phyloP scores from a whole-genome alignment of 2,329 filamentous ascomycete species.

The Pestalotiopsis sp. region DNA sequence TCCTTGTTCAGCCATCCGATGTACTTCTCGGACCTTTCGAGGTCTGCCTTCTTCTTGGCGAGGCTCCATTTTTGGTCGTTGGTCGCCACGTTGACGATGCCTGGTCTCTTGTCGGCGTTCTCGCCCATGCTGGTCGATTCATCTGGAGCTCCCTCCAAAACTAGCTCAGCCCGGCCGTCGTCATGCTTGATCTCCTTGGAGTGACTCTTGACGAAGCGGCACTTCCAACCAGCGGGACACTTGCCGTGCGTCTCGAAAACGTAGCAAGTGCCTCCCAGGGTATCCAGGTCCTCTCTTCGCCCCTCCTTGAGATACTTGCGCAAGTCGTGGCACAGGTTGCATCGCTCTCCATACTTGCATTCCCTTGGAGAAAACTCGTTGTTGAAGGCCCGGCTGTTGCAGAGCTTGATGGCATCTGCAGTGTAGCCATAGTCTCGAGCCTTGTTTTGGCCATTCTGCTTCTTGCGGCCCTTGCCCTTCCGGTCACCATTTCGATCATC shows the following conservation, averaged over 20 bases:
- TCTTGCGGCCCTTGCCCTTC: constrained; percentile 57
- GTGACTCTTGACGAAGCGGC: constrained; percentile 86
- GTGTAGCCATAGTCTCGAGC: constrained; percentile 80
- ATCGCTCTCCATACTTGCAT: constrained; percentile 80
- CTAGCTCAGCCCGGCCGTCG: constrained; percentile 82
- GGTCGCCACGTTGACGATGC: constrained; percentile 75
- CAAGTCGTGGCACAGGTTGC: constrained; percentile 81
- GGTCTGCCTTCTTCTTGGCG: constrained; percentile 70
- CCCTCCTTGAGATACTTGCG: constrained; percentile 83
- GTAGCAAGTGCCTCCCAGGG: constrained; percentile 78
- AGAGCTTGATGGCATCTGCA: constrained; percentile 76
- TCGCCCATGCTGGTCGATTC: constrained; percentile 20
- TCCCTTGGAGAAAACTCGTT: constrained; percentile 81
- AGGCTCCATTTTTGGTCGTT: constrained; percentile 74
- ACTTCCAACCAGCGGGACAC: constrained; percentile 90
- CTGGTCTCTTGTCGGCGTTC: constrained; percentile 52
- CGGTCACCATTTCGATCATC: constrained; percentile 42
- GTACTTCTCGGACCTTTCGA: constrained; percentile 76
- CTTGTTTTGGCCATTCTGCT: constrained; percentile 78
- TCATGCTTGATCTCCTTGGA: constrained; percentile 77
- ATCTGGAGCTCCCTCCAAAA: constrained; percentile 56
- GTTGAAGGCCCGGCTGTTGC: constrained; percentile 70
- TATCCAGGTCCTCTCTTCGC: constrained; percentile 77
- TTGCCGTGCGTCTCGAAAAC: constrained; percentile 76
- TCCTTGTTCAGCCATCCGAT: constrained; percentile 77